Conservation (phyloP, 2,329 filamentous ascomycete genomes). For the Fusarium sp. region DNA sequence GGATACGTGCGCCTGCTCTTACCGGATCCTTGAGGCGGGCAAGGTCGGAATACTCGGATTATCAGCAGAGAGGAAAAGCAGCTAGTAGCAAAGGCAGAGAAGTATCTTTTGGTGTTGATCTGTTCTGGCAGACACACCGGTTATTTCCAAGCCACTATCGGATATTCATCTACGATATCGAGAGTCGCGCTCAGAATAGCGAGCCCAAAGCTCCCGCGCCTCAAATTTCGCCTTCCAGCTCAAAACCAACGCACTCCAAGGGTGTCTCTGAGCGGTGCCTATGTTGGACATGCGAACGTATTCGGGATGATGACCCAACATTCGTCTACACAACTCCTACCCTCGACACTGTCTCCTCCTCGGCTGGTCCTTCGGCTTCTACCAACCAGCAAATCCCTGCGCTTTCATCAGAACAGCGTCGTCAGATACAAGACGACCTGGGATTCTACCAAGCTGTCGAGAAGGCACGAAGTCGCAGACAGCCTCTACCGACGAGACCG, state of each 20-base stretch:
- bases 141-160: constrained; percentile 24
- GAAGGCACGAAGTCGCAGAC: constrained; percentile 8
- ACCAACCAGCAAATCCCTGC: neutral
- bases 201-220: neutral
- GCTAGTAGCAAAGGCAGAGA: neutral
- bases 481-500: constrained; percentile 24
- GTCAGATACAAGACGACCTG: constrained; percentile 34
- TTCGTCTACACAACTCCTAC: constrained; percentile 12
- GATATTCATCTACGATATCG: constrained; percentile 7
- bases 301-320: constrained; percentile 22
- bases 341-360: neutral
- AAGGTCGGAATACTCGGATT: constrained; percentile 22
- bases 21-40: constrained; percentile 14
- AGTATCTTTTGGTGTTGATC: constrained; percentile 15
- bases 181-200: neutral
- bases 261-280: constrained; percentile 2
- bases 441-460: constrained; percentile 27
- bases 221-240: neutral
- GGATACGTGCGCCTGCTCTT: constrained; percentile 30
- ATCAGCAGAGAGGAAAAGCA: neutral
- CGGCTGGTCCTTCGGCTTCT: neutral
- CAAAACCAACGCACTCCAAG: neutral
- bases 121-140: constrained; percentile 28
- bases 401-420: constrained; percentile 18
- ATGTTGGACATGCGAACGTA: constrained; percentile 36